Evolutionary conservation across 139 green algal species (phyloP), one percentile per base, ranked within the genome.

Genomic region (Chlamydomonas applanata): DNA sequence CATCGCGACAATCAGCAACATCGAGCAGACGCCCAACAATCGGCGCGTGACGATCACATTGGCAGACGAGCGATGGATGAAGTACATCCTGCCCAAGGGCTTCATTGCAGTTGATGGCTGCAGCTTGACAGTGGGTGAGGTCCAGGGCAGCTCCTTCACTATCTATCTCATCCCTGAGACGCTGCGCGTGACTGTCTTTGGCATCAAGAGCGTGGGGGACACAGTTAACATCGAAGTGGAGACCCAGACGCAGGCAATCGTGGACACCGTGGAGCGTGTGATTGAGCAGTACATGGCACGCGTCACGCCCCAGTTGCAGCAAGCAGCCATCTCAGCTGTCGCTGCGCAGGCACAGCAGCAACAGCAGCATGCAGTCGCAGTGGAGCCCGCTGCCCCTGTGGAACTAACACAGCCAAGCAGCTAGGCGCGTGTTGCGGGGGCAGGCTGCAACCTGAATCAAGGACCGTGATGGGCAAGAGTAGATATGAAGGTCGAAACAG

Each of bases 91-190:
- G 49, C 86, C 94, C 36, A 98, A 98, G 79, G 94, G 94, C 44
- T 98, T 94, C 84, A 86, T 98, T 34, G 86, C 90, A 4, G 87
- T 98, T n/a, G 91, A 98, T 73, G 95, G 95, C 11, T 93, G 87
- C 87, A 95, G 86, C 76, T 78, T 98, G 19, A 98, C 95, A 4
- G 88, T 96, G 2, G 87, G 89, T 1, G 87, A 94, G 75, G 87
- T 90, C 3, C 36, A 53, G 65, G 74, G 60, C 14, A 27, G 30
- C 29, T 73, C 61, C 34, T 98, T 98, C 83, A 88, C 49, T 25
- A 90, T 98, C 1, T 97, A 98, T 84, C 86, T 98, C 13, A 98
- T 98, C 60, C 95, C 95, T 22, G 95, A 98, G 73, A 98, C 95
- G 1, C 66, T 98, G 32, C 54, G 89, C 2, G 87, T 93, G 1